Conservation (phyloP, 768 basidiomycete species). For the Boletus bicolor region DNA sequence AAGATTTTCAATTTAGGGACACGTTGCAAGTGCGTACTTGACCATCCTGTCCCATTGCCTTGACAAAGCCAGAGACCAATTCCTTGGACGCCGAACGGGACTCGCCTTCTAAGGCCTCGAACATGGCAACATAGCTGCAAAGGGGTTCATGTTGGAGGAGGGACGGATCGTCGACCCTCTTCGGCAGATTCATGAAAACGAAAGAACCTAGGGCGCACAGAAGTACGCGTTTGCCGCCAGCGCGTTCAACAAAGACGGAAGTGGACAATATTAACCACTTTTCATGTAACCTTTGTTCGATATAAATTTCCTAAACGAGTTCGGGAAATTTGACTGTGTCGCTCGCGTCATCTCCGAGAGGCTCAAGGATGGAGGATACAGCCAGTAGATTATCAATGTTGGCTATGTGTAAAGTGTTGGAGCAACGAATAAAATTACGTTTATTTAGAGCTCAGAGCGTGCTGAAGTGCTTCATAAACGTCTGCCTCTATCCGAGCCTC, state of each 20-base stretch:
- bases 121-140: background rate
- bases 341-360: background rate
- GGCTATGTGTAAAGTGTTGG: background rate
- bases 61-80: constrained; percentile 4
- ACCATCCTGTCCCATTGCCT: constrained; percentile 5
- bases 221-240: background rate
- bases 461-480: constrained; percentile 93
- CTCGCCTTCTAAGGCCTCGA: background rate
- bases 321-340: background rate
- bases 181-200: constrained; percentile 18
- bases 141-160: constrained; percentile 25
- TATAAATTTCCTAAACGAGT: background rate
- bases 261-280: background rate
- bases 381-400: background rate
- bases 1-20: background rate
- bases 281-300: background rate
- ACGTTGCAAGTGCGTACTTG: constrained; percentile 13
- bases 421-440: constrained; percentile 6
- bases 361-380: background rate
- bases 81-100: background rate
- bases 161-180: constrained; percentile 16
- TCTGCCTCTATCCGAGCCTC: constrained; percentile 94
- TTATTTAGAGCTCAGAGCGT: constrained; percentile 62
- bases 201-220: background rate
- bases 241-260: background rate